Evolutionary conservation across 805 yeast species (phyloP).

Genomic region (Kockiozyma suomiensis): DNA sequence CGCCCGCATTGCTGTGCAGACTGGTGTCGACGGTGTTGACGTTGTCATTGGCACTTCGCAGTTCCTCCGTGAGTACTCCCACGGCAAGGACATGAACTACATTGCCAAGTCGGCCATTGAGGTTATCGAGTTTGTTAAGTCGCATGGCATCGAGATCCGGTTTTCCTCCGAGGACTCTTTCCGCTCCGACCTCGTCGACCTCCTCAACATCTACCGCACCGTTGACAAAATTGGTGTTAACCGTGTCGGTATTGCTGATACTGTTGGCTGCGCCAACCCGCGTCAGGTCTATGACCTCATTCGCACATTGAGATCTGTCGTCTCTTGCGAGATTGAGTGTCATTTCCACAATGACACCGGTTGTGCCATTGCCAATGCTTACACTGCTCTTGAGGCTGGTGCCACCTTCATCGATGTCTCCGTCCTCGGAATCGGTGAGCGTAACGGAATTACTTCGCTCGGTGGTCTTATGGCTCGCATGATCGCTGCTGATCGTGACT

Average conservation of each 20-base stretch:
- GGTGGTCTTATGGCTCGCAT: conserved; percentile 99
- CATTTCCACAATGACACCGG: conserved; percentile 99
- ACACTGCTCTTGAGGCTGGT: conserved; percentile 97
- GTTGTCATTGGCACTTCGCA: conserved; percentile 97
- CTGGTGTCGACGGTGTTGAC: conserved; percentile 99
- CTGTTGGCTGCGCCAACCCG: conserved; percentile 99
- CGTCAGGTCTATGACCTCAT: conserved; percentile 97
- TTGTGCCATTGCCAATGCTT: conserved; percentile 97
- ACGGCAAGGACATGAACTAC: conserved; percentile 98
- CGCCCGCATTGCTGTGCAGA: conserved; percentile 93
- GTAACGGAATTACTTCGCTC: conserved; percentile 96
- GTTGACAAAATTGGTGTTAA: conserved; percentile 97
- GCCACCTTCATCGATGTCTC: conserved; percentile 93
- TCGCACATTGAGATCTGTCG: conserved; percentile 89
- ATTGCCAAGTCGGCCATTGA: conserved; percentile 95
- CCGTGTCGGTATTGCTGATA: conserved; percentile 98
- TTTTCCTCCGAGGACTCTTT: conserved; percentile 97
- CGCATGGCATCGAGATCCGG: conserved; percentile 94
- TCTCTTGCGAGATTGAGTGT: conserved; percentile 95
- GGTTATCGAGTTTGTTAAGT: conserved; percentile 95
- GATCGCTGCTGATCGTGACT: conserved; percentile 98
- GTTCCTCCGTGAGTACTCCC: conserved; percentile 90
- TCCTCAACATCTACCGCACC: conserved; percentile 91
- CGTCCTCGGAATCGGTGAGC: conserved; percentile 97
- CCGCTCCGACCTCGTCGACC: conserved; percentile 93